phyloP scores from a whole-genome alignment of 2,329 filamentous ascomycete genomes.

The Aspergillus udagawae region DNA sequence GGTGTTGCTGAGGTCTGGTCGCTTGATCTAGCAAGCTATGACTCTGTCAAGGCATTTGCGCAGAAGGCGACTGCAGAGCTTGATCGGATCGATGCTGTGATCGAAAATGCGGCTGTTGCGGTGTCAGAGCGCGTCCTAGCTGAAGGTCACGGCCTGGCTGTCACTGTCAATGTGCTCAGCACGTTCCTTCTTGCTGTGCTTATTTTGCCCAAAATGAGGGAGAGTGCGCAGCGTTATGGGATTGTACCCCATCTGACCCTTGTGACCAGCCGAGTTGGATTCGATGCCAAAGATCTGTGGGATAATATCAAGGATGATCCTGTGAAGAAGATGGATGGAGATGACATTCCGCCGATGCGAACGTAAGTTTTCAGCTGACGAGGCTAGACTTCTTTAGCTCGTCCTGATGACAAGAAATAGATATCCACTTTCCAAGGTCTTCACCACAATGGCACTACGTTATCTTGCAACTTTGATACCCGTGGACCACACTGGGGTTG shows the following conservation, averaged over 20 bases:
- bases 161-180: conserved; percentile 25
- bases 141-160: conserved; percentile 15
- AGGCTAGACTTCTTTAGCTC: neutral
- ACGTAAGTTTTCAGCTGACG: neutral
- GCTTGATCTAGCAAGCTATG: conserved; percentile 1
- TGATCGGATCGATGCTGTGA: conserved; percentile 4
- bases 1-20: conserved; percentile 7
- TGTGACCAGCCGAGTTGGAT: conserved; percentile 18
- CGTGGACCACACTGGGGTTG: conserved; percentile 22
- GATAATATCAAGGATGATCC: conserved; percentile 18
- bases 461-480: conserved; percentile 22
- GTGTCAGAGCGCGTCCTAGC: conserved; percentile 8
- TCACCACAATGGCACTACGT: conserved; percentile 29
- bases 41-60: conserved; percentile 6
- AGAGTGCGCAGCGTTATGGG: conserved; percentile 12
- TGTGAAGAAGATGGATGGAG: conserved; percentile 13
- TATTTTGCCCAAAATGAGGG: conserved; percentile 21
- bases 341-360: conserved; percentile 1
- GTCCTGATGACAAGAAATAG: conserved; percentile 11
- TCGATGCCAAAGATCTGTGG: conserved; percentile 11
- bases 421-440: conserved; percentile 34
- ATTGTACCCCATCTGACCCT: conserved; percentile 16
- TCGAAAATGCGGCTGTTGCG: conserved; percentile 9
- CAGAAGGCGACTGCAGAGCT: conserved; percentile 1
- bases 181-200: conserved; percentile 23